Evolutionary conservation across 352 stramenopile species (phyloP).

Genomic region (Globisporangium viniferum): DNA sequence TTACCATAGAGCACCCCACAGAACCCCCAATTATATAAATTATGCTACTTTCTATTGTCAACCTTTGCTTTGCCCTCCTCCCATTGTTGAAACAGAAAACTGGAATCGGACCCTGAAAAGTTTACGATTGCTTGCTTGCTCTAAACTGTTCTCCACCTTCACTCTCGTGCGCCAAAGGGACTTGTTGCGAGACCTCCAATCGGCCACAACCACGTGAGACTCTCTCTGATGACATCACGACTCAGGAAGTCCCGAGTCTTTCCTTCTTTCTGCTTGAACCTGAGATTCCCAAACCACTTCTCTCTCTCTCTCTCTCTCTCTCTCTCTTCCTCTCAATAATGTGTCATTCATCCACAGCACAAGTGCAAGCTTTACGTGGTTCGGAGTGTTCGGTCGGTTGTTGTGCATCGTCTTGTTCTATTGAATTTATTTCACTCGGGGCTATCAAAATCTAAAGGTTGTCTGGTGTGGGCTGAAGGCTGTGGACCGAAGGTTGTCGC

Average conservation of each 20-base stretch:
- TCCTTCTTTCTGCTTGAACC: background rate
- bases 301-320: background rate
- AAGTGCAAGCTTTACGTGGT: background rate
- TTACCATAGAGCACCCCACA: background rate
- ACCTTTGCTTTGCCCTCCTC: background rate
- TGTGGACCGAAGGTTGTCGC: background rate
- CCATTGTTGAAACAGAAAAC: background rate
- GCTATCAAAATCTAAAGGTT: constrained; percentile 32
- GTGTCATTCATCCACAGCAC: background rate
- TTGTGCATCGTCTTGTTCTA: background rate
- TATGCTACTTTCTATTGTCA: background rate
- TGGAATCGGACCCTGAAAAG: background rate
- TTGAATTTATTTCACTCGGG: constrained; percentile 1
- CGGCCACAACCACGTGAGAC: background rate
- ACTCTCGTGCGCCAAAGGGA: constrained; percentile 4
- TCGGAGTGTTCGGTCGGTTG: background rate
- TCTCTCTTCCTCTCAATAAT: background rate
- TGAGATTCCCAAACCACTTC: background rate
- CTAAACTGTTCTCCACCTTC: background rate
- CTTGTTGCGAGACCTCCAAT: background rate
- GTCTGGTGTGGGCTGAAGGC: background rate
- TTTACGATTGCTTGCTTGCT: background rate
- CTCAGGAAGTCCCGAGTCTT: background rate
- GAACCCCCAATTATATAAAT: background rate
- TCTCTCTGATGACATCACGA: background rate